Evolutionary conservation across 176 grass and related monocot genomes (phyloP).

Genomic region (Neostapfia colusana): DNA sequence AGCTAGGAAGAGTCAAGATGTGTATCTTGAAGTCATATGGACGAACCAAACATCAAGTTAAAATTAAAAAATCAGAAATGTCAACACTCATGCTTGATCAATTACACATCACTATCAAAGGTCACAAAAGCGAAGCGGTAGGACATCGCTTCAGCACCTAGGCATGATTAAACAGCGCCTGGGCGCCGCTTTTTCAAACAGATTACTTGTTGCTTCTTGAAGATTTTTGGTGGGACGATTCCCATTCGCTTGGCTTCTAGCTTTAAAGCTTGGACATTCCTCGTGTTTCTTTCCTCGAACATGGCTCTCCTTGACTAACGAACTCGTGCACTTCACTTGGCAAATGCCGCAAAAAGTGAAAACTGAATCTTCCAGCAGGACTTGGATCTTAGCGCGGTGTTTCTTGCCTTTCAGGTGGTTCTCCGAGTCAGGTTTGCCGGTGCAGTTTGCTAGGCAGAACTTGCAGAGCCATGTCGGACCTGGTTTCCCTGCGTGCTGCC

Average conservation of each 20-base stretch:
- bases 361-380: slow-evolving; percentile 8
- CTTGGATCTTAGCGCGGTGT: slow-evolving; percentile 28
- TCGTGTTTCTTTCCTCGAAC: slow-evolving; percentile 22
- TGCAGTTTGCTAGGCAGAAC: slow-evolving; percentile 29
- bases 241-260: background rate
- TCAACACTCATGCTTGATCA: no score
- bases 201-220: background rate
- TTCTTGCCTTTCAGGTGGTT: slow-evolving; percentile 25
- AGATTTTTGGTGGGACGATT: background rate
- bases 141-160: no score
- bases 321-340: background rate
- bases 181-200: no score
- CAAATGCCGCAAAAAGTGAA: slow-evolving; percentile 25
- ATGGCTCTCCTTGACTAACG: background rate
- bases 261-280: background rate
- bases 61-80: no score
- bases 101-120: no score
- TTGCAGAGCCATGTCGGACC: background rate
- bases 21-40: no score
- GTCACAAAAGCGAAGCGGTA: no score
- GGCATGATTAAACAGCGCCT: no score
- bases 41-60: no score
- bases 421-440: background rate
- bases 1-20: no score
- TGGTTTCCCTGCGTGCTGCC: background rate